Evolutionary conservation across 1,284 basidiomycete species (phyloP), one percentile per base, ranked within the genome.

Genomic region (Apiotrichum akiyoshidainum): DNA sequence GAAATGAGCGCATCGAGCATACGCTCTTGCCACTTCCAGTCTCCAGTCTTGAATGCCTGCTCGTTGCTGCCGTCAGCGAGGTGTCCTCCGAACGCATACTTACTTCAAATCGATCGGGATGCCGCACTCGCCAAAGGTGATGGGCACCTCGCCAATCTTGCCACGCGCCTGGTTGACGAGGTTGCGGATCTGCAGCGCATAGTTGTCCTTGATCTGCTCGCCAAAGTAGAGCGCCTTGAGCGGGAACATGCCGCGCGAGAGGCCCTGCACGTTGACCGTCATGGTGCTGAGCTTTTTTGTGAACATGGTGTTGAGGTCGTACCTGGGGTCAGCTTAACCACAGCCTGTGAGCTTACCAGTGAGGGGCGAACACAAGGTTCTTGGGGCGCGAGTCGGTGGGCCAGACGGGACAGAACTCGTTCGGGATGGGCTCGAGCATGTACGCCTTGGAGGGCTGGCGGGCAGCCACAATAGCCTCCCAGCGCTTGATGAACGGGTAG

Each of bases 91-190:
- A 55, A 9, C 31, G 11, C 12, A 22, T 11, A 80, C 87, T 46
- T 67, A 90, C 89, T 96, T 95, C 82, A 95, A 84, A 69, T 97
- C 92, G 86, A 96, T 93, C 0, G 92, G 92, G 41, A 95, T 82
- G 37, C 93, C 93, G 64, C 88, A 90, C 75, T 97, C 93, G 31
- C 92, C 92, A 63, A 97, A 85, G 10, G 95, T 78, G 39, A 91
- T 83, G 11, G 92, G 92, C 13, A 79, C 83, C 68, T 92, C 88
- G 31, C 88, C 89, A 0, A 95, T 80, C 5, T 83, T 80, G 37
- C 82, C 75, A 65, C 89, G 85, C 0, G 83, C 85, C 37, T 83
- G 81, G 51, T 87, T 80, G 5, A 90, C 84, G 46, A 95, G 83
- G 61, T 86, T 93, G n/a, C 81, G 79, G 46, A 96, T 87, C 68